phyloP scores from a whole-genome alignment of 495 filamentous ascomycete genomes.

The Pseudotulostoma volvatum region DNA sequence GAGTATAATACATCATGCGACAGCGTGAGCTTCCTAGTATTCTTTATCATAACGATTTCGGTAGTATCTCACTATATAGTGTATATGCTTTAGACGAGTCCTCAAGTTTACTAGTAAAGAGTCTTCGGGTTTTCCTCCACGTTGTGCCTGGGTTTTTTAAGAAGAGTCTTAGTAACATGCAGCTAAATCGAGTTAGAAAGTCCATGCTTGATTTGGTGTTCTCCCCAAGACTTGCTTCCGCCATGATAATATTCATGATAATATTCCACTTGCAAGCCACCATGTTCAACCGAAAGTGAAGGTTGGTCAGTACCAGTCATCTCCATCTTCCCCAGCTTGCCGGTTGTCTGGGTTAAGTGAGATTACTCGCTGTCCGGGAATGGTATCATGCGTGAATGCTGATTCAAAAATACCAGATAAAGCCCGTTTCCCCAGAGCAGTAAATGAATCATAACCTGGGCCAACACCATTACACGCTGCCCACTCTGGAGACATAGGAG shows the following conservation, averaged over 20 bases:
- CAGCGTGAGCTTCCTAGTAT: too few species aligned
- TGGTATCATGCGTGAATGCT: constrained; percentile 31
- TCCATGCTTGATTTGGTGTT: constrained; percentile 1
- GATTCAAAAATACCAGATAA: constrained; percentile 42
- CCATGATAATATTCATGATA: constrained; percentile 1
- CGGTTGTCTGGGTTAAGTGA: constrained; percentile 36
- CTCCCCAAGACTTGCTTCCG: background rate
- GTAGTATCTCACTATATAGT: background rate
- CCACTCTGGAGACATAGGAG: constrained; percentile 30
- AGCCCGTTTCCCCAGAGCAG: constrained; percentile 29
- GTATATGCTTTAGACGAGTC: background rate
- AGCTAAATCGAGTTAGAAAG: too few species aligned
- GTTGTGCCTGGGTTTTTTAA: constrained; percentile 1
- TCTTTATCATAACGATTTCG: background rate
- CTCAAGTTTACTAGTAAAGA: background rate
- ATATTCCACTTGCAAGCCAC: background rate
- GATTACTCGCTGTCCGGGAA: constrained; percentile 39
- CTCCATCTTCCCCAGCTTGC: constrained; percentile 28
- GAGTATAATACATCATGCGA: too few species aligned
- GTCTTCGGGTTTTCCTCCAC: background rate
- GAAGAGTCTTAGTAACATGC: too few species aligned
- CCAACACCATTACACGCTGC: constrained; percentile 28
- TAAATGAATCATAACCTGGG: constrained; percentile 35
- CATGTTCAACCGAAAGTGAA: background rate
- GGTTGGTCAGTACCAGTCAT: constrained; percentile 31